Evolutionary conservation across 2,329 filamentous ascomycete genomes (phyloP), one percentile per base, ranked within the genome.

Genomic region (Penicillium sp.): DNA sequence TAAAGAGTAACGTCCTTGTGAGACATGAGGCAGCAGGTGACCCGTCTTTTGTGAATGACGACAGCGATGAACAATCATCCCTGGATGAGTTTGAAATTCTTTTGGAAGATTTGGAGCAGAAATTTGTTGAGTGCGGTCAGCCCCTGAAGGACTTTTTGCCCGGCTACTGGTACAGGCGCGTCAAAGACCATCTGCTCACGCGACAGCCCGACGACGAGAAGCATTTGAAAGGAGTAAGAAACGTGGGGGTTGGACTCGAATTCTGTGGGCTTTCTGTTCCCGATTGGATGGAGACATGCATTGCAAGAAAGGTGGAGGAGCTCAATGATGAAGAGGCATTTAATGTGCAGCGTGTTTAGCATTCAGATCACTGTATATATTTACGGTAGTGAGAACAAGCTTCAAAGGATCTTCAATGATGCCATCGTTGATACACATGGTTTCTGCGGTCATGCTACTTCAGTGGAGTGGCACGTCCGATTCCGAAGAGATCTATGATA

Each of bases 61-160:
- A 42, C 2, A 47, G 53, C 3, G 56, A 60, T 34, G 53, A 59
- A 14, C 16, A 45, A 5, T 5, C 27, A 7, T 6, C 46, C 2
- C 10, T 56, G 13, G 13, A 40, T 16, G 31, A 43, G 1, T 55
- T 56, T 11, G 56, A 57, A 38, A 7, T 5, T 2, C 49, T 59
- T 3, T 8, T 54, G 14, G 24, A 27, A 31, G 36, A 55, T 9
- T 11, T 57, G 13, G n/a, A 50, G 5, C 27, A 29, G 10, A 44
- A 54, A 22, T 45, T 57, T 13, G 46, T 39, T 7, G 38, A 50
- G 24, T 10, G 46, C 3, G 22, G 27, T 3, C 18, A 55, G 21
- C 41, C 54, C 3, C 41, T 61, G 6, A 32, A 51, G 5, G 51
- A 55, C 5, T 59, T 61, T 29, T 21, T 57, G 21, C 29, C 51